These are phyloP conservation scores for Lobulomyces angularis DNA, from an alignment of 192 early-diverging fungal genomes.

Conservation along the genomic window DNA sequence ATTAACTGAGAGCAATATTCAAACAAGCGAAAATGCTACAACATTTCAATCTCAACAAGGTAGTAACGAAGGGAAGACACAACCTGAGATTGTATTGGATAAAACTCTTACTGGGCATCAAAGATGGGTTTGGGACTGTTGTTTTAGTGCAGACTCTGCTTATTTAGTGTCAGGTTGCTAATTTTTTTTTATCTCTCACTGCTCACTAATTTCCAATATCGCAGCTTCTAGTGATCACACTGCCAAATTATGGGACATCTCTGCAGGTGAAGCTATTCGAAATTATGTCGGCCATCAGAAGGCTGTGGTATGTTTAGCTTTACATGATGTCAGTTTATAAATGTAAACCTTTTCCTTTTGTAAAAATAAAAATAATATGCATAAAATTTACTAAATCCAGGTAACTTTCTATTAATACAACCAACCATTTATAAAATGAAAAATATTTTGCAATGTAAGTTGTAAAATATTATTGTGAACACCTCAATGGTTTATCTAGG, in stretches of 20 bases:
- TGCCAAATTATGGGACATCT: constrained; percentile 70
- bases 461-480: too few species aligned
- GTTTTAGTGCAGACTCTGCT: constrained; percentile 82
- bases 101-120: constrained; percentile 71
- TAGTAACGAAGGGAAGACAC: constrained; percentile 4
- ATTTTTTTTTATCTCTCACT: not conserved
- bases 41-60: constrained; percentile 8
- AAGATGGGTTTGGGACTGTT: constrained; percentile 87
- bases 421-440: too few species aligned
- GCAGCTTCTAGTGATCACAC: constrained; percentile 72
- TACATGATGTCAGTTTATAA: constrained; percentile 54
- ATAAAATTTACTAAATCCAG: too few species aligned
- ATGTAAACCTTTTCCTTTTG: constrained; percentile 47
- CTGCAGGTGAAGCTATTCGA: constrained; percentile 62
- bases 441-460: too few species aligned
- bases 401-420: too few species aligned
- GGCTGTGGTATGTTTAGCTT: constrained; percentile 71
- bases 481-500: too few species aligned
- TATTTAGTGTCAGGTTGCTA: constrained; percentile 64
- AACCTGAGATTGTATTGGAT: constrained; percentile 54
- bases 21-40: too few species aligned
- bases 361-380: constrained; percentile 81
- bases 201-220: not conserved
- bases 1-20: too few species aligned
- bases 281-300: constrained; percentile 87